Base-by-base conservation (phyloP, 345 rosid genomes). In the Psidium guajava region DNA sequence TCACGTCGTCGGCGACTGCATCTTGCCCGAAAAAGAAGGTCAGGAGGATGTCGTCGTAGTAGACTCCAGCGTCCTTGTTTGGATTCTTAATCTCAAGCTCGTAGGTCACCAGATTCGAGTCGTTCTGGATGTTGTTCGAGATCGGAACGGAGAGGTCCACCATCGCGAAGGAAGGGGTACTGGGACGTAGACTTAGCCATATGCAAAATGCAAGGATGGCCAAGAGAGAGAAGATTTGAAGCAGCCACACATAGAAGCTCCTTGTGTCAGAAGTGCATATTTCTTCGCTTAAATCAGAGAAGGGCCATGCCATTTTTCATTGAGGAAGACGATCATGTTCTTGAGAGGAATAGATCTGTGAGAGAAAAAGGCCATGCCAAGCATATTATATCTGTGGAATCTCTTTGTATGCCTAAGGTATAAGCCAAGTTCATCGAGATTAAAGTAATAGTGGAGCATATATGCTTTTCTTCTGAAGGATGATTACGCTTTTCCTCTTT, bases 151-250 rank as follows among this genome's bases (percentile, higher is more conserved):
- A 87, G 83, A 93, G 32, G 6, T 88, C 86, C 6, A 82, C 32
- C 55, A 91, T 57, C 12, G 89, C 36, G 64, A 83, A 86, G 61
- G 27, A 75, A 47, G 93, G 93, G 11, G 53, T 50, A 74, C 27
- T 87, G 27, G 93, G 93, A 54, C 91, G 88, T 36, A 88, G 42
- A 61, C 64, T 84, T 77, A 91, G 89, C 91, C 92, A 91, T 20
- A 90, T 53, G 54, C 84, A 81, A 50, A 91, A 84, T 14, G 80
- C 92, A 14, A 91, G 49, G 51, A 93, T 64, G 74, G 89, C 92
- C 54, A 88, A 51, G 20, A 91, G 92, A 77, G 86, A 61, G 10
- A 91, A 3, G 54, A 89, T 16, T 50, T 87, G 88, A 47, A 91
- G 91, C 86, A 91, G 84, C 89, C 90, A 91, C 42, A 88, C 20